phyloP scores from a whole-genome alignment of 305 asterid species.

The Fraxinus platypoda region DNA sequence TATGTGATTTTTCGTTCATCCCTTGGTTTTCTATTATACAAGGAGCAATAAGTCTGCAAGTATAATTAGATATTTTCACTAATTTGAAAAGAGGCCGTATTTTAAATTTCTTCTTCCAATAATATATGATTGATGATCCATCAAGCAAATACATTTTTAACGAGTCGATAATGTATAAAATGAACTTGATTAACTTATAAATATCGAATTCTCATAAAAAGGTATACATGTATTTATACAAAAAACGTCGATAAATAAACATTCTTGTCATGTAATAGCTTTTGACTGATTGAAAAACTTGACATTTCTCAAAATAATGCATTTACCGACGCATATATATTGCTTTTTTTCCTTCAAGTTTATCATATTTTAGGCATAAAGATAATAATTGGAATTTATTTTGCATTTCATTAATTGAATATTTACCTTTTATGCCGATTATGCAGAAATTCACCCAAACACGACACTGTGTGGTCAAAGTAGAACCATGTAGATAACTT shows the following conservation, averaged over 20 bases:
- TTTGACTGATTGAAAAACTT: not conserved
- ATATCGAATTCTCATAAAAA: too few species aligned
- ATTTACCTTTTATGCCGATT: not conserved
- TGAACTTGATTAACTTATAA: not conserved
- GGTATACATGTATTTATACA: not conserved
- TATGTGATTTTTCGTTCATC: not conserved
- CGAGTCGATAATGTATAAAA: not conserved
- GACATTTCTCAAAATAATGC: not conserved
- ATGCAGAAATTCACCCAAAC: not conserved
- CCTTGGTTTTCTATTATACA: not conserved
- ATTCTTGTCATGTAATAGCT: not conserved
- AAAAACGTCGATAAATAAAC: not conserved
- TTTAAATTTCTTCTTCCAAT: too few species aligned
- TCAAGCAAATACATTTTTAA: not conserved
- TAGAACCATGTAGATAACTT: not conserved
- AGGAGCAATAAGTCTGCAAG: too few species aligned
- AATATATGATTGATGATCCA: not conserved
- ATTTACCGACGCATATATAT: not conserved
- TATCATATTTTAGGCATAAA: not conserved
- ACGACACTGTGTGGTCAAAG: not conserved
- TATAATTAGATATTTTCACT: too few species aligned
- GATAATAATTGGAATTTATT: not conserved
- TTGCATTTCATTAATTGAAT: not conserved
- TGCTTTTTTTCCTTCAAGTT: not conserved
- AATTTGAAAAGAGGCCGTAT: too few species aligned